Conservation (phyloP, 345 rosid species). For the Syzygium aromaticum region DNA sequence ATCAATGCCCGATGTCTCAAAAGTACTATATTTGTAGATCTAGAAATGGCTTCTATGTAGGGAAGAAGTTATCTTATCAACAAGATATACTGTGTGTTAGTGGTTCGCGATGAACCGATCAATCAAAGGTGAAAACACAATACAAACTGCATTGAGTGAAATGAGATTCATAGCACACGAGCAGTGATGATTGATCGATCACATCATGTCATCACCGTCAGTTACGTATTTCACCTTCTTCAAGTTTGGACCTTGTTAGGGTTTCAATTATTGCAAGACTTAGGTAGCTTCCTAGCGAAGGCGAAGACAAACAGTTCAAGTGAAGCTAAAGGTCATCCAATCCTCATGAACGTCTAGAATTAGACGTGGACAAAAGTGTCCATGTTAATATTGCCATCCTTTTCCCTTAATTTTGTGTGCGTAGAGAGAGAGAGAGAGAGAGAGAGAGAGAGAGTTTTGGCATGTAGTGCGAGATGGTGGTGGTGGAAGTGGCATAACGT, state of each 20-base stretch:
- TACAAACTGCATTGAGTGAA: not conserved
- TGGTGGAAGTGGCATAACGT: not conserved
- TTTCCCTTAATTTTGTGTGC: not conserved
- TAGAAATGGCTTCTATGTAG: not conserved
- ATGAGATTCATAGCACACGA: not conserved
- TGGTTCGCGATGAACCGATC: not conserved
- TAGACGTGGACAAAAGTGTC: not conserved
- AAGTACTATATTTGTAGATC: not conserved
- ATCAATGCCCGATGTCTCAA: not conserved
- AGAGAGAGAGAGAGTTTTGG: not conserved
- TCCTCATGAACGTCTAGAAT: not conserved
- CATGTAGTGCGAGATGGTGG: not conserved
- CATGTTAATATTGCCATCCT: not conserved
- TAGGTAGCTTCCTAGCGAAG: not conserved
- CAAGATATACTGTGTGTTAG: not conserved
- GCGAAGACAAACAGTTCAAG: not conserved
- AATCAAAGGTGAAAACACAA: not conserved
- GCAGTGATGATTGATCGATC: not conserved
- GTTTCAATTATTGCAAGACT: not conserved
- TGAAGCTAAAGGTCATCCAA: not conserved
- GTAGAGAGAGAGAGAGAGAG: not conserved
- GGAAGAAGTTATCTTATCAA: too few species aligned
- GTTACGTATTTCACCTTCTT: not conserved
- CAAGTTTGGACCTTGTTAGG: not conserved
- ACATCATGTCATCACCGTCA: accelerated